Conservation (phyloP, 2,329 filamentous ascomycete species). For the Lasiodiplodia sp. region DNA sequence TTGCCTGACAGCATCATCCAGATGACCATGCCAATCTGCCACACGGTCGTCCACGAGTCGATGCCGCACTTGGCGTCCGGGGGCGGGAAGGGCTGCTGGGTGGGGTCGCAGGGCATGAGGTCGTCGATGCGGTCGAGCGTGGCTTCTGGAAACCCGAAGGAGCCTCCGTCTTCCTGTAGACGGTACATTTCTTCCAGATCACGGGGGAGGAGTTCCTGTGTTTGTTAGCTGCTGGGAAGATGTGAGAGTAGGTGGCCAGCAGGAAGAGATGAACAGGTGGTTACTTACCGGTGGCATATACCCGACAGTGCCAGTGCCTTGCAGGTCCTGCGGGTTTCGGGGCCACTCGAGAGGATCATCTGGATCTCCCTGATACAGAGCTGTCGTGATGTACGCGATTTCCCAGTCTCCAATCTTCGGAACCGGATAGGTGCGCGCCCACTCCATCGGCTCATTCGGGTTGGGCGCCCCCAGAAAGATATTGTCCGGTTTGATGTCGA, state of each 20-base stretch:
- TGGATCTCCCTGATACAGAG: not conserved
- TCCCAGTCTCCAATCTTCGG: not conserved
- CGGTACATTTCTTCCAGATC: no score
- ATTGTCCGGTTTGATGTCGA: constrained; percentile 1
- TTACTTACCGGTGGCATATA: not conserved
- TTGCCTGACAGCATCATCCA: not conserved
- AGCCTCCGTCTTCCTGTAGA: no score
- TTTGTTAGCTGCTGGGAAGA: not conserved
- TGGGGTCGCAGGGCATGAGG: not conserved
- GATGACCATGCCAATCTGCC: not conserved
- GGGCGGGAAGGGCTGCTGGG: no score
- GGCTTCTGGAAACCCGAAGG: not conserved
- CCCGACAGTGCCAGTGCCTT: not conserved
- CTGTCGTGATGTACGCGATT: not conserved
- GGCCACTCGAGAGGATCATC: not conserved
- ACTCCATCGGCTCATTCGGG: not conserved
- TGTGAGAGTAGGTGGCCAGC: not conserved
- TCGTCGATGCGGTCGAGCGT: not conserved
- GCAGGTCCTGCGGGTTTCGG: not conserved
- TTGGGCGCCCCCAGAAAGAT: not conserved
- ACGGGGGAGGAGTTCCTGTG: not conserved
- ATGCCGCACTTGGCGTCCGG: not conserved
- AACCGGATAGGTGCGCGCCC: not conserved
- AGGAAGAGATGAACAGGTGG: not conserved
- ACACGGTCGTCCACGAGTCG: not conserved